Base-by-base conservation (phyloP, 331 rosid species). In the Malus hybrid region DNA sequence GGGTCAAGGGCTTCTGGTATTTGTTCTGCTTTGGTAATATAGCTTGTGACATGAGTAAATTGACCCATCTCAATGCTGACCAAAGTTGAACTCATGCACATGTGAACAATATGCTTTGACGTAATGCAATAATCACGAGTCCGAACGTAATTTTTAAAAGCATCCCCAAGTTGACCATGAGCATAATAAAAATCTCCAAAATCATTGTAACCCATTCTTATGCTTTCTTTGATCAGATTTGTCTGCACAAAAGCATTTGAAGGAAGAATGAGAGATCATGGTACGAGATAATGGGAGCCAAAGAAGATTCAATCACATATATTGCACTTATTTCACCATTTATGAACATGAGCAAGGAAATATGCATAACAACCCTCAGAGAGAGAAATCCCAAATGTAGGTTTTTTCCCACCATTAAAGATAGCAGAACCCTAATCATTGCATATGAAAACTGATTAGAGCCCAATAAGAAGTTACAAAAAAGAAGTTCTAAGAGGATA, bases 41-140 rank as follows among this genome's bases (percentile, higher is more conserved):
- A 90, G 90, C 93, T 95, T 34, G 93, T 77, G 59, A 89, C 97
- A 77, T 95, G 99, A 76, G 98, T 72, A 83, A 95, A 92, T 76
- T 95, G 99, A 77, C 99, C 98, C 97, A 90, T 90, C 89, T 95
- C 99, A 76, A 95, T 95, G 90, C 98, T 90, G 86, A 95, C 99
- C 68, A 95, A 83, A 85, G 92, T 95, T 6, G 96, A 90, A 83
- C 90, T 92, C 96, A 88, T 79, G 67, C 98, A 95, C 99, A 95
- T 95, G 79, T 95, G 98, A 84, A 92, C 84, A 16, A 95, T 89
- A 77, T 95, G 99, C 81, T 92, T 95, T 36, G 98, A 82, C 36
- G 97, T 95, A 14, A 91, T 95, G 84, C 99, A 95, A 78, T 95
- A 95, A 88, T 95, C 99, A 20, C 99, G 98, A 18, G 99, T 95